Evolutionary conservation across 2,329 filamentous ascomycete species (phyloP).

Genomic region (Elsinoe fawcettii): DNA sequence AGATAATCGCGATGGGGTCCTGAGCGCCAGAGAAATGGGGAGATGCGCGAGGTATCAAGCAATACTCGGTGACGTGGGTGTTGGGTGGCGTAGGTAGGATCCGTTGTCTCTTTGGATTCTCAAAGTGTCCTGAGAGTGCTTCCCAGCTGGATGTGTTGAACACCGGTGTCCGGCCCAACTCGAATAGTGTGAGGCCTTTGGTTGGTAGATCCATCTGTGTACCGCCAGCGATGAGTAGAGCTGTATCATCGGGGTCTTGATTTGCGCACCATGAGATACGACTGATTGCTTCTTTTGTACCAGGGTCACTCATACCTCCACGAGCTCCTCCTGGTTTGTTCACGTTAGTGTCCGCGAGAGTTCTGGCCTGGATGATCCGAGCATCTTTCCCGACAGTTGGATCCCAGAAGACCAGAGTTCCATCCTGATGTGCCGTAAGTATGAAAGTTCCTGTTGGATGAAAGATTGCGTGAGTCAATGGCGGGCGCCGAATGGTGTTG

Average conservation of each 20-base stretch:
- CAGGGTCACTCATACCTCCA: conserved; percentile 44
- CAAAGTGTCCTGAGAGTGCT: conserved; percentile 67
- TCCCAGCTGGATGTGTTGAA: conserved; percentile 93
- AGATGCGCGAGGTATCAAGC: conserved; percentile 70
- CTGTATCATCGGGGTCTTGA: conserved; percentile 86
- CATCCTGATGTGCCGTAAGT: conserved; percentile 79
- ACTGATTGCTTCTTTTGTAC: conserved; percentile 62
- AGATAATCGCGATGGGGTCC: conserved; percentile 80
- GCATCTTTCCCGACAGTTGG: conserved; percentile 61
- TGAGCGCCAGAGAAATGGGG: conserved; percentile 83
- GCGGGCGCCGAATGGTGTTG: conserved; percentile 59
- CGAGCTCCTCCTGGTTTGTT: conserved; percentile 49
- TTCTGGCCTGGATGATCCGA: conserved; percentile 73
- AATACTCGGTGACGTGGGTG: conserved; percentile 70
- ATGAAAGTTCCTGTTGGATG: conserved; percentile 91
- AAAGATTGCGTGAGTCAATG: conserved; percentile 78
- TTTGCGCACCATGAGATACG: conserved; percentile 91
- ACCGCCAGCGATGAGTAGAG: conserved; percentile 77
- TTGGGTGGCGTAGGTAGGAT: conserved; percentile 69
- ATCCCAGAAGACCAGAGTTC: conserved; percentile 91
- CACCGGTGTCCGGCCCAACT: conserved; percentile 78
- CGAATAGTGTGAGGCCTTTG: conserved; percentile 79
- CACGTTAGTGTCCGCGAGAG: conserved; percentile 64
- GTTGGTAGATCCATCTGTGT: conserved; percentile 57
- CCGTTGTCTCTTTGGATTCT: conserved; percentile 62